Evolutionary conservation across 306 rosid genomes (phyloP).

Genomic region (Vigna nakashimae): DNA sequence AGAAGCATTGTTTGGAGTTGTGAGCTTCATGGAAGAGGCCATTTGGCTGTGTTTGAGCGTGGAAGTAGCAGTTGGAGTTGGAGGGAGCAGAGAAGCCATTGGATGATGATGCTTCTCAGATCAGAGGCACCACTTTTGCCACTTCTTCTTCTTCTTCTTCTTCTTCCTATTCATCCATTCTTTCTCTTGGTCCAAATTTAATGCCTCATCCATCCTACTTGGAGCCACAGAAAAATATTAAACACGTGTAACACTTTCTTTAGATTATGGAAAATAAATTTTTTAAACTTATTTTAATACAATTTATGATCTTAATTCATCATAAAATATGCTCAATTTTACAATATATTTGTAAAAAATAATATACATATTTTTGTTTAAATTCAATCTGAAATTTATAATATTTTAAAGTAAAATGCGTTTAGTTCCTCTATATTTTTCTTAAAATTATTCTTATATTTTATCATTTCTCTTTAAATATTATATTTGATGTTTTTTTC

Average conservation of each 20-base stretch:
- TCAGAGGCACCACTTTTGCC: background rate
- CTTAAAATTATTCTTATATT: no score
- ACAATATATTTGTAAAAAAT: no score
- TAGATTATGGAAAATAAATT: background rate
- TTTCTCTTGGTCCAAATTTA: slow-evolving; percentile 27
- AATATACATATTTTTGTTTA: no score
- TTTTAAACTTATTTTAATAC: background rate
- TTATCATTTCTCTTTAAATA: no score
- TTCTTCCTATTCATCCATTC: slow-evolving; percentile 20
- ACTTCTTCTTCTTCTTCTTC: background rate
- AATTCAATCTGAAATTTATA: no score
- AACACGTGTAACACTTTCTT: background rate
- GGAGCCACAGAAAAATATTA: background rate
- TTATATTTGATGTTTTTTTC: no score
- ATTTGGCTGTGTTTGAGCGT: slow-evolving; percentile 50
- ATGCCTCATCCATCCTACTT: background rate
- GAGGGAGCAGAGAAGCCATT: slow-evolving; percentile 76
- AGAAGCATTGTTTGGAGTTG: slow-evolving; percentile 38
- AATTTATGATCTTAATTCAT: background rate
- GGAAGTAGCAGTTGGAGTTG: slow-evolving; percentile 47
- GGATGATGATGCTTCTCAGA: background rate
- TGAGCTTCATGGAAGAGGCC: slow-evolving; percentile 50
- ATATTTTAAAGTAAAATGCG: no score
- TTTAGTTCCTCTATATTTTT: no score
- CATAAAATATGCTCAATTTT: no score